Evolutionary conservation across 306 rosid genomes (phyloP).

Genomic region (Dryas octopetala): DNA sequence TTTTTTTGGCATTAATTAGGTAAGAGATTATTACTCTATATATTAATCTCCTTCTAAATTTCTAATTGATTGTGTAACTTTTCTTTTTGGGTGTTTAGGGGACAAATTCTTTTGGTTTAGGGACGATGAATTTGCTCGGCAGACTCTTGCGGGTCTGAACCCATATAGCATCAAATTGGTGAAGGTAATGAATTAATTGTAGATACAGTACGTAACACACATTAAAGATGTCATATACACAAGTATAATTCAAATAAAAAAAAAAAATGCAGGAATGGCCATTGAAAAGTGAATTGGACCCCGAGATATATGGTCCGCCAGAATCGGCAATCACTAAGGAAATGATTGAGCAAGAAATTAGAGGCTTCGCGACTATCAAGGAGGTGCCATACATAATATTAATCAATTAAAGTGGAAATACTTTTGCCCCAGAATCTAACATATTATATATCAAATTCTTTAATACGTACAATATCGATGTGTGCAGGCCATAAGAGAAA

Average conservation of each 20-base stretch:
- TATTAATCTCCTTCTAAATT: neutral
- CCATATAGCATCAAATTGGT: constrained; percentile 65
- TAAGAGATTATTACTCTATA: neutral
- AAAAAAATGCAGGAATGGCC: constrained; percentile 99
- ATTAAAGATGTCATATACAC: no score
- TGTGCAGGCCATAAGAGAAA: constrained; percentile 65
- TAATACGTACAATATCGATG: no score
- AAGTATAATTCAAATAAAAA: no score
- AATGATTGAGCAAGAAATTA: constrained; percentile 53
- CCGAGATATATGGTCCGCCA: constrained; percentile 59
- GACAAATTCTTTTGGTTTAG: constrained; percentile 89
- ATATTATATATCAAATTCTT: no score
- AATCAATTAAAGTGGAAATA: neutral
- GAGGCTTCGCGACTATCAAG: constrained; percentile 40
- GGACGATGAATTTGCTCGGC: constrained; percentile 80
- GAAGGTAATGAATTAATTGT: constrained; percentile 42
- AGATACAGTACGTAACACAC: neutral
- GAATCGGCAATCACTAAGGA: constrained; percentile 67
- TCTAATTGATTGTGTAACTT: neutral
- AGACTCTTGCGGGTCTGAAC: constrained; percentile 87
- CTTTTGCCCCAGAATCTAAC: no score
- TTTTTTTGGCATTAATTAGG: no score
- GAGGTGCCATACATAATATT: constrained; percentile 42
- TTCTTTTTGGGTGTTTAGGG: constrained; percentile 33
- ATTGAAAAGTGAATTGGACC: constrained; percentile 72